Evolutionary conservation across 306 rosid species (phyloP), one percentile per base, ranked within the genome.

Genomic region (Glycine latifolia): DNA sequence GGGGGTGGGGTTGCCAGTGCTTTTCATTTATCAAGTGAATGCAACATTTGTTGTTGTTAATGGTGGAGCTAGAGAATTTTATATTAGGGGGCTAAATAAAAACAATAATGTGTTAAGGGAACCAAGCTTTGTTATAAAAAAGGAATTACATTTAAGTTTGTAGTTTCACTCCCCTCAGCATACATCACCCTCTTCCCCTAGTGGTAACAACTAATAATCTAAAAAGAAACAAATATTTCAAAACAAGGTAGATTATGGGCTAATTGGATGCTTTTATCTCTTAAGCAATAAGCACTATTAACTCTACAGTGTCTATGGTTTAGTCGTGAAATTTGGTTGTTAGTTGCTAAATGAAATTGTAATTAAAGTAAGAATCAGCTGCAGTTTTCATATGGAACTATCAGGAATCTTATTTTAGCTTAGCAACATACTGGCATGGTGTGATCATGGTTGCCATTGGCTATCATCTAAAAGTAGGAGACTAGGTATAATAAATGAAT

Each of bases 401-500:
- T 10, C 67, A 16, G 39, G 44, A 74, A 76, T 72, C 35, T 58
- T 76, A 56, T 10, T 65, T 15, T 80, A 58, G 55, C 67, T 7
- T 10, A 82, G 50, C 75, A 75, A 37, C 75, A 55, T 63, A 53
- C 26, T n/a, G 39, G 60, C 71, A 72, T 60, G 70, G 48, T 73
- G 43, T 56, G 35, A 12, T 59, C 47, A 2, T 55, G 79, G 39
- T 58, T 78, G 56, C 16, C 72, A 12, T 48, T 78, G 77, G 46
- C 74, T 1, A 10, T 73, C 66, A 68, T 17, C 65, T 16, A 46
- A 43, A 8, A 46, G 43, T 43, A 35, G 15, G 74, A 69, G 71
- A 78, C 49, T 56, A 37, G 73, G 74, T 73, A 66, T 73, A 68
- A 55, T 59, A 15, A 52, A 83, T 63, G 52, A 76, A 76, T 54